Conservation (phyloP, 768 basidiomycete genomes). For the Filobasidium wieringae region DNA sequence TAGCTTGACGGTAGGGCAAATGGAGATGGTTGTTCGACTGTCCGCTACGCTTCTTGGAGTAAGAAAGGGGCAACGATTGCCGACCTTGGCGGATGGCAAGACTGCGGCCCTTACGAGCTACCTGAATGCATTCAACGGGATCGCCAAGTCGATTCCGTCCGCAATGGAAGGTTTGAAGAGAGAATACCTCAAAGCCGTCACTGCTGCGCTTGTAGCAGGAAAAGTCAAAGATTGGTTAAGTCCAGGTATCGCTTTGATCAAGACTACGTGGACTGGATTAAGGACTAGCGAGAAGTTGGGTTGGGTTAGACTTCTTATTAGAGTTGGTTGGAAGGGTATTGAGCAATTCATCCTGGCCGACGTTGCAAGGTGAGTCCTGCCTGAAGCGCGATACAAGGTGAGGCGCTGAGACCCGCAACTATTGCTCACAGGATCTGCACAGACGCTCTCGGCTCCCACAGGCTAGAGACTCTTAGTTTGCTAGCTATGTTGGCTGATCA, state of each 20-base stretch:
- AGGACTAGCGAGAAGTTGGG: conserved; percentile 21
- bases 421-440: conserved; percentile 13
- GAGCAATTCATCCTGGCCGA: conserved; percentile 37
- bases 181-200: conserved; percentile 17
- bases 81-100: conserved; percentile 12
- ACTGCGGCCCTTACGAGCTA: conserved; percentile 3
- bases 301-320: conserved; percentile 27
- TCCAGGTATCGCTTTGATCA: conserved; percentile 26
- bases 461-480: conserved; percentile 26
- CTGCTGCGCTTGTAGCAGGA: conserved; percentile 28
- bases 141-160: background rate
- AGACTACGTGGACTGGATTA: conserved; percentile 23
- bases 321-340: conserved; percentile 29
- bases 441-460: conserved; percentile 14
- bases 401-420: no score
- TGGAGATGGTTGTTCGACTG: conserved; percentile 20
- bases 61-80: conserved; percentile 32
- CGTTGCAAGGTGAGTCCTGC: conserved; percentile 22
- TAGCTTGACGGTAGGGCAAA: conserved; percentile 1
- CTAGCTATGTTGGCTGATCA: conserved; percentile 32
- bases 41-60: conserved; percentile 27
- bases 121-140: conserved; percentile 1
- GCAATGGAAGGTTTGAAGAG: background rate
- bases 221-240: conserved; percentile 36
- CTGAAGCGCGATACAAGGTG: no score